Percentiles rank a stretch among this genome's conserved stretches.
Conservation (phyloP, 306 rosid species). For the Abrus pulchellus region DNA sequence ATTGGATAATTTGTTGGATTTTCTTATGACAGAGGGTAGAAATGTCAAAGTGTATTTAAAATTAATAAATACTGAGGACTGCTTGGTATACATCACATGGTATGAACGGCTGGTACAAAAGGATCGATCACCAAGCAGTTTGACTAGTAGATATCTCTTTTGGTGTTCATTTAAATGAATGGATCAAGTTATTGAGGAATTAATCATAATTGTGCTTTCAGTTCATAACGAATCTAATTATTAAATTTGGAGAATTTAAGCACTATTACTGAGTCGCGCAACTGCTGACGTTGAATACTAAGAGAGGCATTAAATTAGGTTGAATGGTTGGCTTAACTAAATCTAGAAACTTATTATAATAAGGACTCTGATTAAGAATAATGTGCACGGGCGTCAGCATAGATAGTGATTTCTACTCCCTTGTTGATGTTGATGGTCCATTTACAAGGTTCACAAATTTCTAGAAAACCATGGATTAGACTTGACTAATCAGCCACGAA, state of each 20-base stretch:
- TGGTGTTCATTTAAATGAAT: background rate
- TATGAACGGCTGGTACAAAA: conserved; percentile 42
- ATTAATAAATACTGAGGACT: background rate
- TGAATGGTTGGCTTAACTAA: background rate
- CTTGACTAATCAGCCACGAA: background rate
- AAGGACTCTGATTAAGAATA: background rate
- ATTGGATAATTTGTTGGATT: background rate
- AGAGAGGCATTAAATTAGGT: background rate
- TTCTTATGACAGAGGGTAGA: background rate
- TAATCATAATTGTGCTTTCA: background rate
- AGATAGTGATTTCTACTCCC: background rate
- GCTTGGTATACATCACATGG: conserved; percentile 27
- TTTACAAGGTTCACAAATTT: conserved; percentile 10
- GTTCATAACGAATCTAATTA: background rate
- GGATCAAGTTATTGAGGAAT: background rate
- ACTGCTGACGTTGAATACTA: background rate
- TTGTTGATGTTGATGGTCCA: background rate
- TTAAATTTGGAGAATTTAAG: background rate
- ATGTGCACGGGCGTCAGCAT: background rate
- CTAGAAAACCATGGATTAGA: conserved; percentile 17
- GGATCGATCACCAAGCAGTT: background rate
- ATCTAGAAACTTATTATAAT: conserved; percentile 25
- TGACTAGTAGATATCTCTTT: conserved; percentile 2
- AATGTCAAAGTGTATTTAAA: background rate
- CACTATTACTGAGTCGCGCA: background rate